Evolutionary conservation across 306 rosid genomes (phyloP).

Genomic region (Arachis stenosperma): DNA sequence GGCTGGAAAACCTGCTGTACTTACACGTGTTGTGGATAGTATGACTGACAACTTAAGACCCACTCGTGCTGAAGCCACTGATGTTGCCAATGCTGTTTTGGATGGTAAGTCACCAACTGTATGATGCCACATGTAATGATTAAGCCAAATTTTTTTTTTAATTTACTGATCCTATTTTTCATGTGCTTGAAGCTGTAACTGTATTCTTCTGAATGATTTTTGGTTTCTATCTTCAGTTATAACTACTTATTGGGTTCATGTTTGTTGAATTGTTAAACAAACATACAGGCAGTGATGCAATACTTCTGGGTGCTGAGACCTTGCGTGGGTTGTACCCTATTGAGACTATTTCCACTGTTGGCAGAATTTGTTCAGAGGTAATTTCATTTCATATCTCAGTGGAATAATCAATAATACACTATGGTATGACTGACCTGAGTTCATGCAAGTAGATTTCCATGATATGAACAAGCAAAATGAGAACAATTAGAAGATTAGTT

Average conservation of each 20-base stretch:
- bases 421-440: no score
- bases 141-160: neutral
- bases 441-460: no score
- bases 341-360: slow-evolving; percentile 94
- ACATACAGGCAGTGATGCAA: slow-evolving; percentile 92
- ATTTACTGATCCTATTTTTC: no score
- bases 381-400: no score
- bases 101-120: slow-evolving; percentile 66
- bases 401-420: no score
- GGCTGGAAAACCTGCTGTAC: slow-evolving; percentile 99
- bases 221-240: slow-evolving; percentile 29
- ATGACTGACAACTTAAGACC: slow-evolving; percentile 99
- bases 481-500: no score
- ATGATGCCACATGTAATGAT: slow-evolving; percentile 1
- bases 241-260: neutral
- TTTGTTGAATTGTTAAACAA: slow-evolving; percentile 34
- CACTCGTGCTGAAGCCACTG: slow-evolving; percentile 99
- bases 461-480: no score
- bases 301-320: slow-evolving; percentile 98
- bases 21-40: slow-evolving; percentile 98
- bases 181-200: slow-evolving; percentile 7
- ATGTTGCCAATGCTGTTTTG: slow-evolving; percentile 98
- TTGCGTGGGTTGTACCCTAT: slow-evolving; percentile 93
- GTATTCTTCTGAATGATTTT: slow-evolving; percentile 16
- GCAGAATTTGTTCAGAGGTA: slow-evolving; percentile 94